phyloP scores from a whole-genome alignment of 176 grass and related monocot species.

The Juncus effusus region DNA sequence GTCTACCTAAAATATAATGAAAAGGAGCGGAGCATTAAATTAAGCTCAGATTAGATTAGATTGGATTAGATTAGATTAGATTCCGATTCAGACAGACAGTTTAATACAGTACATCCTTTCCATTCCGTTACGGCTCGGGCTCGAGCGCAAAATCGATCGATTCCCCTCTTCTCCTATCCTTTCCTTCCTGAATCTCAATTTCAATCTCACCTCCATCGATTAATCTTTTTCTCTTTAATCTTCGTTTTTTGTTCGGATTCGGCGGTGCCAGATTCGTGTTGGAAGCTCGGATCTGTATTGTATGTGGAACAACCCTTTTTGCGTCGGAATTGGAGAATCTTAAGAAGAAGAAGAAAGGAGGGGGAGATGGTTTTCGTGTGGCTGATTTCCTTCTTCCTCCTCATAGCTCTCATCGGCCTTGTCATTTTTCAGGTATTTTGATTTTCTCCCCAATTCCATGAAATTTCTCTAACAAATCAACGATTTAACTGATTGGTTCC shows the following conservation, averaged over 20 bases:
- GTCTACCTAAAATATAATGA: no score
- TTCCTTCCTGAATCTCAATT: no score
- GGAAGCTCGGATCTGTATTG: neutral
- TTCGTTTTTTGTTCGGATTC: neutral
- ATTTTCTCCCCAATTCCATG: neutral
- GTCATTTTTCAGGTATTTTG: conserved; percentile 80
- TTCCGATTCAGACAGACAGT: no score
- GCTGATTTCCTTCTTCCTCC: conserved; percentile 82
- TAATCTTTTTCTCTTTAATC: neutral
- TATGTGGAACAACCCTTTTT: no score
- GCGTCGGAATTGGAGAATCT: neutral
- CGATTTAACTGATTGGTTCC: neutral
- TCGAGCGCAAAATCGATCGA: no score
- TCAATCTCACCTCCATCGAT: neutral
- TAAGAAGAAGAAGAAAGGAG: neutral
- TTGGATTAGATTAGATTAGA: no score
- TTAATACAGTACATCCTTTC: no score
- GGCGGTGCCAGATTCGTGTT: conserved; percentile 5
- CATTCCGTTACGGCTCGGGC: no score
- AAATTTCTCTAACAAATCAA: conserved; percentile 8
- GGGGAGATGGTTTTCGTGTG: conserved; percentile 76
- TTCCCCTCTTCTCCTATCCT: no score
- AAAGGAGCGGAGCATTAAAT: no score
- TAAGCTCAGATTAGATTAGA: no score
- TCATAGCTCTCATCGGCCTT: conserved; percentile 79